phyloP scores from a whole-genome alignment of 75 land plant species.

The Selaginella moellendorffii region DNA sequence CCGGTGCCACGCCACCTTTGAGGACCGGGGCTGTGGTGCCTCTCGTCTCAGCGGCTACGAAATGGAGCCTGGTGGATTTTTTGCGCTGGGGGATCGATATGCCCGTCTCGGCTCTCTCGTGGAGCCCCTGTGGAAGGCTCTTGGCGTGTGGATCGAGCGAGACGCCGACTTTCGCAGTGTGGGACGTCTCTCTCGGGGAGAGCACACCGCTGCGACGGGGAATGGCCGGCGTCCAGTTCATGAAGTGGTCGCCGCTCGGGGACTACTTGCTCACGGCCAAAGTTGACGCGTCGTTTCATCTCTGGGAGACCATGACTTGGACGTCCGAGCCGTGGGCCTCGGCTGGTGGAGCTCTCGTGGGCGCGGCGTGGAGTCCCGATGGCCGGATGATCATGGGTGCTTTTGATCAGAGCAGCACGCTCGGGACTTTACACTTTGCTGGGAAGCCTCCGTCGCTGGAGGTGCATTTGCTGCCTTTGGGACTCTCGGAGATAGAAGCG shows the following conservation, averaged over 20 bases:
- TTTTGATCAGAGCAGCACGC: too few species aligned
- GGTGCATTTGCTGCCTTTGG: too few species aligned
- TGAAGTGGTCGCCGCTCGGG: constrained; percentile 94
- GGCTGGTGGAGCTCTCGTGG: too few species aligned
- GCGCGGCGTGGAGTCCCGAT: too few species aligned
- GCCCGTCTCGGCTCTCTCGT: constrained; percentile 56
- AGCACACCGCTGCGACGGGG: constrained; percentile 87
- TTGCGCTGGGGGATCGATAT: constrained; percentile 34
- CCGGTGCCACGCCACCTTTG: constrained; percentile 54
- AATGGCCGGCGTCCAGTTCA: too few species aligned
- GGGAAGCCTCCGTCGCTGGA: constrained; percentile 91
- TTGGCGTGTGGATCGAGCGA: background rate
- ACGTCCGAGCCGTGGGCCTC: too few species aligned
- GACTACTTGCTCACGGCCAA: constrained; percentile 49
- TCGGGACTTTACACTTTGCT: constrained; percentile 79
- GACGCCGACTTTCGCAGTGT: constrained; percentile 53
- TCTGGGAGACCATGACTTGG: too few species aligned
- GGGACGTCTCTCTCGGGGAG: constrained; percentile 69
- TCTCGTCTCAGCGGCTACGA: constrained; percentile 44
- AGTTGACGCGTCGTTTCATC: too few species aligned
- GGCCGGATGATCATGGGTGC: too few species aligned
- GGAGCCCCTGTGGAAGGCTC: constrained; percentile 68
- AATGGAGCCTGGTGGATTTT: constrained; percentile 78
- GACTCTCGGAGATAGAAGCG: too few species aligned
- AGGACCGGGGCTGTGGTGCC: constrained; percentile 49